Evolutionary conservation across 2,329 filamentous ascomycete genomes (phyloP).

Genomic region (Tolypocladium tropicale): DNA sequence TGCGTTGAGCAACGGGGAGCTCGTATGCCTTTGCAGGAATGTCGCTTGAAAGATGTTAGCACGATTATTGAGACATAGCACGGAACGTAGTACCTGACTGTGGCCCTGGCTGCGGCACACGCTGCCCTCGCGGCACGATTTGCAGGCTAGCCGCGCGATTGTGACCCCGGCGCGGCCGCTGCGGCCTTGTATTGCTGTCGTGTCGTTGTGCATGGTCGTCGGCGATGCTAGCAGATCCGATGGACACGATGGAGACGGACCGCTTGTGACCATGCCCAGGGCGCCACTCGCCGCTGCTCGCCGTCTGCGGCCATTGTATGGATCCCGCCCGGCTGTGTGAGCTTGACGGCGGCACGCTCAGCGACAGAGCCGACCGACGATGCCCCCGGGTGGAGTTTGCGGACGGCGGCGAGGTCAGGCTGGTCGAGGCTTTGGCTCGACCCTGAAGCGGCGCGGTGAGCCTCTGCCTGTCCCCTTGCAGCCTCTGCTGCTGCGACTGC

Average conservation of each 20-base stretch:
- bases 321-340: constrained; percentile 36
- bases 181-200: constrained; percentile 29
- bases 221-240: constrained; percentile 46
- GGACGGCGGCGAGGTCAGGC: constrained; percentile 34
- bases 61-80: background rate
- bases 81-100: constrained; percentile 26
- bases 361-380: constrained; percentile 52
- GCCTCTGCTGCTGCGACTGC: constrained; percentile 12
- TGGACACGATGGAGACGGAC: constrained; percentile 74
- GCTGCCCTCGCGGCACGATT: constrained; percentile 33
- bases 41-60: constrained; percentile 13
- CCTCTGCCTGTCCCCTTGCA: constrained; percentile 22
- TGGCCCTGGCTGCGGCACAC: constrained; percentile 33
- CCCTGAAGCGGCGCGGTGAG: constrained; percentile 32
- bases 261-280: constrained; percentile 56
- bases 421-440: constrained; percentile 30
- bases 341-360: constrained; percentile 40
- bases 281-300: constrained; percentile 17
- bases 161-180: constrained; percentile 54
- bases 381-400: constrained; percentile 42
- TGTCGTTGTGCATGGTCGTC: constrained; percentile 36
- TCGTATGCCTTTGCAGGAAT: constrained; percentile 31
- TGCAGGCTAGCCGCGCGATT: constrained; percentile 74
- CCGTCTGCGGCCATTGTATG: constrained; percentile 33
- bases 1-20: constrained; percentile 43